Evolutionary conservation across 2,329 filamentous ascomycete genomes (phyloP), one percentile per base, ranked within the genome.

Genomic region (Alternaria conjuncta): DNA sequence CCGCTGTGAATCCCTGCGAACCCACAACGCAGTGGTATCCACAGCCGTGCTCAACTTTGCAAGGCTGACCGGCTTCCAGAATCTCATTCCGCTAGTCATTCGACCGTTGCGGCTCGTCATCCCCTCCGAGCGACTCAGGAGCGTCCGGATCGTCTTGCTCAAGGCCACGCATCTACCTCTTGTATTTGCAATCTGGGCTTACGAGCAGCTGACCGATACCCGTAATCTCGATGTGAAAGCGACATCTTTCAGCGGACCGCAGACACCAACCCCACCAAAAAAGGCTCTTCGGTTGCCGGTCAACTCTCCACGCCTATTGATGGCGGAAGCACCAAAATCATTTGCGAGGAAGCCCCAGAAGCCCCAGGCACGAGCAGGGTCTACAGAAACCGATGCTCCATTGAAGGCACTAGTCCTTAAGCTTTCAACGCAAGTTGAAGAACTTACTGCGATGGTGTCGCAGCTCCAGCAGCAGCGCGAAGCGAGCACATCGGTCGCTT

Each of bases 31-130:
- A 54, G 51, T 47, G 54, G 47, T 45, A 50, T 28, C 23, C 50
- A 50, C 32, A 13, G 36, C 36, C 20, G 45, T 41, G 6, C 21
- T 56, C 49, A 64, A 41, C 26, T 67, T 55, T 51, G 65, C 64
- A 71, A 75, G 73, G 73, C 77, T 81, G 70, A 80, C 71, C 55
- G 45, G 51, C 44, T 51, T 63, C 61, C 69, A 88, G 86, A 96
- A 95, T 77, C 86, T 96, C 43, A 83, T 95, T 47, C 90, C 92
- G 8, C 84, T 94, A 59, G 80, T 90, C 65, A 89, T 94, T 74
- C 87, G 92, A 15, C 92, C 92, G 0, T 84, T 93, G 63, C 86
- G 91, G 61, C 84, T 94, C 47, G 84, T 93, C 67, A 77, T 93
- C 54, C 85, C 89, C 7, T 86, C 89, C 3, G 86, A 90, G 65